Evolutionary conservation across 208 protist species (phyloP).

Genomic region (Trichomonas vaginalis): DNA sequence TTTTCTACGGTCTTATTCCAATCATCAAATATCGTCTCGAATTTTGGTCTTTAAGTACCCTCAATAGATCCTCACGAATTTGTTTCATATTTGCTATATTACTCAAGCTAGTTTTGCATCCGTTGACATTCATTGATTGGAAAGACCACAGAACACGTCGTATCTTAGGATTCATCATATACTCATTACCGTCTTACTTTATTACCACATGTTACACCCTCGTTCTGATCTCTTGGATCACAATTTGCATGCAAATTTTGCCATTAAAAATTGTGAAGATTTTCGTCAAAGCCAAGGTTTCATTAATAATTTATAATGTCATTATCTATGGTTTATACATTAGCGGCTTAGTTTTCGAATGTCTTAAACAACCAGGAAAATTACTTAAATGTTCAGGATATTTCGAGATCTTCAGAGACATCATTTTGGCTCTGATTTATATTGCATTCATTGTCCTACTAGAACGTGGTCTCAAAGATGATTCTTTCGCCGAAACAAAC

Average conservation of each 20-base stretch:
- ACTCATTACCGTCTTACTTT: not conserved
- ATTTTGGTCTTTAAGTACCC: not conserved
- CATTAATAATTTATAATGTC: not conserved
- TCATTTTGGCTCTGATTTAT: not conserved
- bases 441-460: not conserved
- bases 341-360: not conserved
- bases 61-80: not conserved
- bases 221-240: not conserved
- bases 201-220: not conserved
- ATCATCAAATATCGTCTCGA: not conserved
- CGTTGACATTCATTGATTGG: not conserved
- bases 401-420: not conserved
- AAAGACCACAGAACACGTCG: not conserved
- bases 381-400: not conserved
- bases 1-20: not conserved
- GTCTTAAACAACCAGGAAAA: not conserved
- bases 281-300: not conserved
- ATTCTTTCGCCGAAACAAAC: not conserved
- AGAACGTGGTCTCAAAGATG: not conserved
- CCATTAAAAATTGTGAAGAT: not conserved
- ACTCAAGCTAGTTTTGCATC: not conserved
- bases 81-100: not conserved
- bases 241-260: not conserved
- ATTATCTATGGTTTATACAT: not conserved
- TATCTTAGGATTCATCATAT: not conserved